These are phyloP conservation scores for Plicaturopsis crispa DNA, from an alignment of 768 basidiomycete genomes.

Conservation along the genomic window DNA sequence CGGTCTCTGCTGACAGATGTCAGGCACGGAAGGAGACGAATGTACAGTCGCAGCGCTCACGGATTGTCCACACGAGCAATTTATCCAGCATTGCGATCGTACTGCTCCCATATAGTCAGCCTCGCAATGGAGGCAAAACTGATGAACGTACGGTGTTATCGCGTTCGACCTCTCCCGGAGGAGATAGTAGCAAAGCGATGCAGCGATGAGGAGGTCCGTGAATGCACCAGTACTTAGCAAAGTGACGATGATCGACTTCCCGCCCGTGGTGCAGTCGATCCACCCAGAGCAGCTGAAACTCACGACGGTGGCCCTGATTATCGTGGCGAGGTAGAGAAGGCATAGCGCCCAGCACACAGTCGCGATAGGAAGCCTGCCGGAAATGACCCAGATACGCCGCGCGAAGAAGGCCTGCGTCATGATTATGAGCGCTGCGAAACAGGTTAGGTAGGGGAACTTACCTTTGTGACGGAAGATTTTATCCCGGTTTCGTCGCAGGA, in stretches of 20 bases:
- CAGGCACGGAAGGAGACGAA: not conserved
- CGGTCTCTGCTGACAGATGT: conserved; percentile 11
- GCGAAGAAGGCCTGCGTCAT: conserved; percentile 15
- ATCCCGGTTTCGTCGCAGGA: too few relatives aligned
- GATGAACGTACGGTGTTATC: conserved; percentile 5
- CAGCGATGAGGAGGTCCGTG: conserved; percentile 17
- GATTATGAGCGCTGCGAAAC: too few relatives aligned
- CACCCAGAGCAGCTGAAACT: conserved; percentile 16
- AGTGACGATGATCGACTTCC: conserved; percentile 16
- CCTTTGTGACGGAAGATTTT: too few relatives aligned
- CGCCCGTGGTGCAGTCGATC: too few relatives aligned
- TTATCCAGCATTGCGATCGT: conserved; percentile 13
- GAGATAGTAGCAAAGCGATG: conserved; percentile 15
- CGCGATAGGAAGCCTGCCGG: conserved; percentile 8
- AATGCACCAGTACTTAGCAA: conserved; percentile 13
- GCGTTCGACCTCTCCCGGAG: conserved; percentile 4
- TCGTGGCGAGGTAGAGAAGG: conserved; percentile 11
- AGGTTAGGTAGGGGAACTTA: too few relatives aligned
- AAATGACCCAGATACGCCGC: conserved; percentile 16
- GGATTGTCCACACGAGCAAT: conserved; percentile 18
- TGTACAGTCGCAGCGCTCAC: conserved; percentile 8
- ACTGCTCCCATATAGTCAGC: conserved; percentile 4
- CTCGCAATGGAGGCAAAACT: too few relatives aligned
- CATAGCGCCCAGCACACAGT: conserved; percentile 12
- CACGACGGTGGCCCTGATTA: conserved; percentile 11